Evolutionary conservation across 345 rosid species (phyloP).

Genomic region (Lagerstroemia speciosa): DNA sequence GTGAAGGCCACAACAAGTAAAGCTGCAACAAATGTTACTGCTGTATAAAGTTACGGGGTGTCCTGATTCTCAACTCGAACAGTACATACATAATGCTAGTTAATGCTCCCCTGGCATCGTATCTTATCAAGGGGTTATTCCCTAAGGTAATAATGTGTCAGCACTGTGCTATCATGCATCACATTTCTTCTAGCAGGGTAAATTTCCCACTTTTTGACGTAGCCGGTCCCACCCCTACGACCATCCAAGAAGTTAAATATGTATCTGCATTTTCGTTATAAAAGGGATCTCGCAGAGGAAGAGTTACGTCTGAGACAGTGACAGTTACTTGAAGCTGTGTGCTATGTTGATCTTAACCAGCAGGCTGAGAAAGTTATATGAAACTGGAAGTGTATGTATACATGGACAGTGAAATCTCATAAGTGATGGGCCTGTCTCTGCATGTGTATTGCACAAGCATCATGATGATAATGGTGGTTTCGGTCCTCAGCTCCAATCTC

Average conservation of each 20-base stretch:
- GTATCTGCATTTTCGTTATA: neutral
- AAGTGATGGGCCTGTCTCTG: slow-evolving; percentile 14
- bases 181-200: no score
- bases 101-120: no score
- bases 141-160: no score
- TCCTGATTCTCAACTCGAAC: neutral
- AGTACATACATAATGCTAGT: neutral
- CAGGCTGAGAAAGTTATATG: no score
- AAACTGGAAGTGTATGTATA: neutral
- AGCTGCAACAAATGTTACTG: neutral
- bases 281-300: neutral
- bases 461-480: neutral
- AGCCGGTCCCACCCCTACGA: neutral
- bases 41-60: neutral
- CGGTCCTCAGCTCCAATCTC: neutral
- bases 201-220: neutral
- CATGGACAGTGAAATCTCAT: neutral
- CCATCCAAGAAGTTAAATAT: neutral
- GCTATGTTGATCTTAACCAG: no score
- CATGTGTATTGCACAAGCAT: neutral
- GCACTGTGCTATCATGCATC: no score
- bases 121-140: neutral
- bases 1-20: neutral
- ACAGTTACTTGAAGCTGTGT: neutral
- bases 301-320: neutral